These are phyloP conservation scores for Sporothrix pallida DNA, from an alignment of 2,329 filamentous ascomycete species.

Conservation along the genomic window DNA sequence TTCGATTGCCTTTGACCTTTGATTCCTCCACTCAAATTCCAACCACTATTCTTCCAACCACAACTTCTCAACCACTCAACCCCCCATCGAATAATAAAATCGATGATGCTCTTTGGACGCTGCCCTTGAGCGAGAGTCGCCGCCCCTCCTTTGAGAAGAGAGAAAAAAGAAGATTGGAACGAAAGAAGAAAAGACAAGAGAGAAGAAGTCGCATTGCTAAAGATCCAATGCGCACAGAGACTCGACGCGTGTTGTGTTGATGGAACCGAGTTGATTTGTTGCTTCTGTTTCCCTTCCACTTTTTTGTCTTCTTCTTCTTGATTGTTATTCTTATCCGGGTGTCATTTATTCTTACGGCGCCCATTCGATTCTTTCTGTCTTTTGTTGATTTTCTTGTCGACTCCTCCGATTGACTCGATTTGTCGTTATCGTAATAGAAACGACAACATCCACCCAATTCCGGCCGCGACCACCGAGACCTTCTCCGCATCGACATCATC, in stretches of 20 bases:
- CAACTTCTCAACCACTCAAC: background rate
- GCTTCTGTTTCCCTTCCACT: background rate
- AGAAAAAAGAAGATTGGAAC: background rate
- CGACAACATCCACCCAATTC: background rate
- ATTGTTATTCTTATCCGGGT: background rate
- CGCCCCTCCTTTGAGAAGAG: background rate
- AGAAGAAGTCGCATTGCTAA: background rate
- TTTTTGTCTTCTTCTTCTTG: background rate
- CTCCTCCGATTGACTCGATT: background rate
- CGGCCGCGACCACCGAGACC: background rate
- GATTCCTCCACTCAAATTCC: background rate
- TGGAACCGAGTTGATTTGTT: conserved; percentile 9
- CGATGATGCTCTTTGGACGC: conserved; percentile 28
- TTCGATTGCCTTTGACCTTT: background rate
- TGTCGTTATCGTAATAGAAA: conserved; percentile 14
- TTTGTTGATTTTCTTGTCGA: background rate
- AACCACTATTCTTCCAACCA: background rate
- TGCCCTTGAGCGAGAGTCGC: conserved; percentile 26
- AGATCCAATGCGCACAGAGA: conserved; percentile 23
- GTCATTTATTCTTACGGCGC: background rate
- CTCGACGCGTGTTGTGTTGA: conserved; percentile 20
- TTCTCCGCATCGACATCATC: background rate
- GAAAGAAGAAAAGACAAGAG: background rate
- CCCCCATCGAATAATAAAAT: background rate
- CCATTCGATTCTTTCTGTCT: background rate